Percentiles rank a stretch among this genome's conserved stretches.
phyloP scores from a whole-genome alignment of 1,284 basidiomycete species.

The Melampsora medusae region DNA sequence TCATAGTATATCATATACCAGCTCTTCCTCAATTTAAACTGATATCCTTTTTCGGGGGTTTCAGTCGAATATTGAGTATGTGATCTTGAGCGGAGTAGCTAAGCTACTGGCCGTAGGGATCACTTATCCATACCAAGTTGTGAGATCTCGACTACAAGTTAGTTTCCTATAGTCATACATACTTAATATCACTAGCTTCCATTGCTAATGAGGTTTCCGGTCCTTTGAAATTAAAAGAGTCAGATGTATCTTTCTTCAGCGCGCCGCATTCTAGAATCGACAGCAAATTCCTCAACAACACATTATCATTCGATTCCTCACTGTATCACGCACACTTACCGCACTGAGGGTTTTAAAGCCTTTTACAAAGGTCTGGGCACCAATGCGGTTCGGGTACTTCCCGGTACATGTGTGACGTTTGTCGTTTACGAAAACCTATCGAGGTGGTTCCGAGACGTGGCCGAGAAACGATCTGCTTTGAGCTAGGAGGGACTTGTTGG shows the following conservation, averaged over 20 bases:
- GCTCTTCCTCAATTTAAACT: no score
- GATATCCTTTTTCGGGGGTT: neutral
- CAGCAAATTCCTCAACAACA: constrained; percentile 48
- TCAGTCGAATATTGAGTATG: constrained; percentile 88
- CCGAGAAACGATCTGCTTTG: neutral
- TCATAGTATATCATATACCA: neutral
- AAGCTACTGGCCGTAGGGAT: constrained; percentile 79
- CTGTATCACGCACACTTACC: constrained; percentile 76
- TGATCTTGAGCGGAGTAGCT: constrained; percentile 83
- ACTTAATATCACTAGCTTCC: neutral
- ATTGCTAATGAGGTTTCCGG: neutral
- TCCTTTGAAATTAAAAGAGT: constrained; percentile 6
- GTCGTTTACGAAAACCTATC: constrained; percentile 91
- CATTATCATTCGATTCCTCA: constrained; percentile 77
- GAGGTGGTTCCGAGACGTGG: constrained; percentile 15
- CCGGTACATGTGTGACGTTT: constrained; percentile 96
- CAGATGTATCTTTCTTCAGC: constrained; percentile 15
- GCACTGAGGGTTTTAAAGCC: constrained; percentile 73
- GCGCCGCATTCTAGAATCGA: constrained; percentile 65
- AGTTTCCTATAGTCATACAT: constrained; percentile 48
- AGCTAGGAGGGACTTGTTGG: no score
- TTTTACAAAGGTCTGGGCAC: constrained; percentile 95
- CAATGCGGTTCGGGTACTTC: constrained; percentile 92
- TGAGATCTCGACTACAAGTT: constrained; percentile 89
- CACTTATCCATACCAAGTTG: constrained; percentile 97